Percentiles rank a stretch among this genome's conserved stretches.
Evolutionary conservation across 345 rosid species (phyloP).

Genomic region (Gossypioides kirkii): DNA sequence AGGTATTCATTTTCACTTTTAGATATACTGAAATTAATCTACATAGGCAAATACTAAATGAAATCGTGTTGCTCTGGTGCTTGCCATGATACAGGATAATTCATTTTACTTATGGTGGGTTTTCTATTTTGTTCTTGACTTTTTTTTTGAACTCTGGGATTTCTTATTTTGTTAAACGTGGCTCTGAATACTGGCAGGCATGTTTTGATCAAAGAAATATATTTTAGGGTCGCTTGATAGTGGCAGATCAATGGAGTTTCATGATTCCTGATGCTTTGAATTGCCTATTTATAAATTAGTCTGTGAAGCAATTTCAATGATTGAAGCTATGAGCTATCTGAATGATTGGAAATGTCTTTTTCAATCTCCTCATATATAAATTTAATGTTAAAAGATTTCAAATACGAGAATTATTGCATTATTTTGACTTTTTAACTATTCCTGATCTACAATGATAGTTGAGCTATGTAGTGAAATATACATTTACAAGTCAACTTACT

Average conservation of each 20-base stretch:
- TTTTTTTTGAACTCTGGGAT: no score
- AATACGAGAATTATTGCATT: background rate
- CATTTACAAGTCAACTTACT: background rate
- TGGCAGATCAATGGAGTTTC: background rate
- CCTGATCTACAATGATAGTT: background rate
- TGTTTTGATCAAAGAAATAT: no score
- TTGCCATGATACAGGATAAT: background rate
- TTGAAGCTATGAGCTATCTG: background rate
- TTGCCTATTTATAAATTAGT: background rate
- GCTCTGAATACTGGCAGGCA: no score
- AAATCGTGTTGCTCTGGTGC: background rate
- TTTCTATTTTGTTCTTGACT: background rate
- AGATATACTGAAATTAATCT: background rate
- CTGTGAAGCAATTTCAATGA: background rate
- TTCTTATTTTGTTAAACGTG: no score
- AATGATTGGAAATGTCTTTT: background rate
- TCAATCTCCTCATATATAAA: background rate
- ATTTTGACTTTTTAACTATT: background rate
- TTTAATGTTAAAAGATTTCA: background rate
- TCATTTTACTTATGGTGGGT: background rate
- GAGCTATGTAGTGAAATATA: background rate
- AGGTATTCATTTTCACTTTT: slow-evolving; percentile 41
- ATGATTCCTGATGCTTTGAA: background rate
- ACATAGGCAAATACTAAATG: background rate
- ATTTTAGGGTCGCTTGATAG: no score